Percentiles rank a stretch among this genome's conserved stretches.
Evolutionary conservation across 2,329 filamentous ascomycete species (phyloP).

Genomic region (Talaromyces amestolkiae): DNA sequence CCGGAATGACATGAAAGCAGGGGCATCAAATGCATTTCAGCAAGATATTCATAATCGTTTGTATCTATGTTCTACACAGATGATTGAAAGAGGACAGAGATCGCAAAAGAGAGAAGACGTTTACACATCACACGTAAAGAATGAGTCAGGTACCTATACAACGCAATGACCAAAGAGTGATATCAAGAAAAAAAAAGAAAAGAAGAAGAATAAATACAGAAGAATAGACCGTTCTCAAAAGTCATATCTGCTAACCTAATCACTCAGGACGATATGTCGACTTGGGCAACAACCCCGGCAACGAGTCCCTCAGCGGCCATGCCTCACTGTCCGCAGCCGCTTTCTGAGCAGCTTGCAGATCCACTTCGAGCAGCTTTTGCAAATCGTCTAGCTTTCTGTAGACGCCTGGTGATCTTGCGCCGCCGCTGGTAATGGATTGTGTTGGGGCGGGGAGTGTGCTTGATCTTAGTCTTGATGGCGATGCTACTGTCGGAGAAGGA

Average conservation of each 20-base stretch:
- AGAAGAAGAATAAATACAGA: background rate
- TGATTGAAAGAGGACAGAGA: background rate
- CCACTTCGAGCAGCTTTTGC: slow-evolving; percentile 11
- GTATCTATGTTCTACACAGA: background rate
- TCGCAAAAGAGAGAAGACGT: background rate
- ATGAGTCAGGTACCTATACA: background rate
- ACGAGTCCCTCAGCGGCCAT: slow-evolving; percentile 14
- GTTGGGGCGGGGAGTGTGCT: background rate
- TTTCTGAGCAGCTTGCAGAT: slow-evolving; percentile 8
- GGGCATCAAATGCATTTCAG: background rate
- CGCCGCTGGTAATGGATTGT: background rate
- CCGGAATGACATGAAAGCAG: background rate
- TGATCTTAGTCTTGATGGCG: background rate
- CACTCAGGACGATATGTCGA: slow-evolving; percentile 11
- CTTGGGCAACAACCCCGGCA: slow-evolving; percentile 2
- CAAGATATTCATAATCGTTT: background rate
- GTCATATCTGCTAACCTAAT: background rate
- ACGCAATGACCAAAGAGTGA: background rate
- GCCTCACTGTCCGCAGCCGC: background rate
- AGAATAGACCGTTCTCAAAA: background rate
- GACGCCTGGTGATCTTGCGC: slow-evolving; percentile 6
- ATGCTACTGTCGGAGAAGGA: background rate
- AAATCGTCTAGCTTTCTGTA: slow-evolving; percentile 5
- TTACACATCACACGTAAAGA: background rate
- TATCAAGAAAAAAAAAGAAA: background rate